Evolutionary conservation across 345 rosid species (phyloP), one percentile per base, ranked within the genome.

Genomic region (Eucalyptus lansdowneana): DNA sequence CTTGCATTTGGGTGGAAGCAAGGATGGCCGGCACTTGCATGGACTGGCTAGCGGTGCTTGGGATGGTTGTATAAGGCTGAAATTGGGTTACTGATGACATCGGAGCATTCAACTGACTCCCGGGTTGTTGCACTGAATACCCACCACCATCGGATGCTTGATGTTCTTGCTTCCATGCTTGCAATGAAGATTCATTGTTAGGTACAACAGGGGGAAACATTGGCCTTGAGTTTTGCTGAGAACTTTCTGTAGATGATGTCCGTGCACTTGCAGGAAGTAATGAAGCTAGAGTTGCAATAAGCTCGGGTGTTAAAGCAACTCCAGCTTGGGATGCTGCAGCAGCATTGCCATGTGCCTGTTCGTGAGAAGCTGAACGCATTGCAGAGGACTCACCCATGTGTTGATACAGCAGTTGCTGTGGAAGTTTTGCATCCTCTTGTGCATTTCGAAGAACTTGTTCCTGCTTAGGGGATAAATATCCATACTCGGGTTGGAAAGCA

Each of bases 291-390:
- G 95, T 94, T 69, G 98, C 98, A 89, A 98, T 92, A 56, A 97
- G 95, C 91, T 98, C 98, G 1, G 98, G 99, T 5, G 99, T 95
- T 86, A 97, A 93, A 45, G 94, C 91, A 50, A 95, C 93, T 87
- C 98, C 95, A n/a, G 94, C 88, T 93, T 92, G 95, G 67, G 99
- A 92, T 29, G 87, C 88, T 80, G 92, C 88, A 47, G 90, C 87
- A 65, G 91, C 88, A 90, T 90, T 92, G 83, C 37, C 92, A 50
- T 92, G 87, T 15, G 89, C 88, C 89, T 91, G 91, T 47, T 91
- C 93, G 81, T 91, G 93, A 91, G 94, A 62, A 89, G 87, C 87
- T 80, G 97, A 62, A 44, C 89, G 94, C 81, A 86, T 90, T n/a
- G 89, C n/a, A 86, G 87, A 54, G 81, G 93, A 86, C 88, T 93